These are phyloP conservation scores for Tetrapisispora phaffii DNA, from an alignment of 805 yeast species.

Conservation along the genomic window DNA sequence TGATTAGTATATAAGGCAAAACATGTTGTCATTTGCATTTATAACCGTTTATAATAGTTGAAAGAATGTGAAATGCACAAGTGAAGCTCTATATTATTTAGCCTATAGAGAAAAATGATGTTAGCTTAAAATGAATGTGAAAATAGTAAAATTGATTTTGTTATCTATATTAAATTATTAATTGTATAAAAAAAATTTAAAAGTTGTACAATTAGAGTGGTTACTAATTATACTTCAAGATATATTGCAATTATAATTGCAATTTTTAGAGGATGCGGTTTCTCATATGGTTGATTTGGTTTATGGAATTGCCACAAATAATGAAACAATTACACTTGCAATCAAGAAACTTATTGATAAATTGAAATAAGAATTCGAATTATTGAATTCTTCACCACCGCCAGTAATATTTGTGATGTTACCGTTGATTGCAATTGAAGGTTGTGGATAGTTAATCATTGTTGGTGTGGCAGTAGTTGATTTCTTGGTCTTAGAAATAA, in stretches of 20 bases:
- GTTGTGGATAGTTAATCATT: not conserved
- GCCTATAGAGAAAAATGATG: too few species aligned
- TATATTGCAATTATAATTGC: too few species aligned
- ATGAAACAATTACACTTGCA: slow-evolving; percentile 9
- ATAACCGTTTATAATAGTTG: too few species aligned
- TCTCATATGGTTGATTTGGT: not conserved
- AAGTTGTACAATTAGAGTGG: not conserved
- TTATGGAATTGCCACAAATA: slow-evolving; percentile 9
- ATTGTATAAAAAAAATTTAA: not conserved
- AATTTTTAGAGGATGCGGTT: too few species aligned
- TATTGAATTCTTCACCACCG: slow-evolving; percentile 5
- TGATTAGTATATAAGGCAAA: too few species aligned
- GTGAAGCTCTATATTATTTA: too few species aligned
- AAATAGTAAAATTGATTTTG: not conserved
- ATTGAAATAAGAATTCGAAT: slow-evolving; percentile 8
- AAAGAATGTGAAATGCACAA: too few species aligned
- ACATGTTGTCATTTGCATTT: too few species aligned
- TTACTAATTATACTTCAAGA: too few species aligned
- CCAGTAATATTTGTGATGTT: slow-evolving; percentile 2
- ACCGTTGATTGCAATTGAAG: not conserved
- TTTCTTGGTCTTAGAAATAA: not conserved
- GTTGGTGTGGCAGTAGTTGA: not conserved
- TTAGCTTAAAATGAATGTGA: too few species aligned
- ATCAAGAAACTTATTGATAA: slow-evolving; percentile 12
- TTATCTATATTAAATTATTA: not conserved